Evolutionary conservation across 805 yeast species (phyloP).

Genomic region (Starmerella stigmatis): DNA sequence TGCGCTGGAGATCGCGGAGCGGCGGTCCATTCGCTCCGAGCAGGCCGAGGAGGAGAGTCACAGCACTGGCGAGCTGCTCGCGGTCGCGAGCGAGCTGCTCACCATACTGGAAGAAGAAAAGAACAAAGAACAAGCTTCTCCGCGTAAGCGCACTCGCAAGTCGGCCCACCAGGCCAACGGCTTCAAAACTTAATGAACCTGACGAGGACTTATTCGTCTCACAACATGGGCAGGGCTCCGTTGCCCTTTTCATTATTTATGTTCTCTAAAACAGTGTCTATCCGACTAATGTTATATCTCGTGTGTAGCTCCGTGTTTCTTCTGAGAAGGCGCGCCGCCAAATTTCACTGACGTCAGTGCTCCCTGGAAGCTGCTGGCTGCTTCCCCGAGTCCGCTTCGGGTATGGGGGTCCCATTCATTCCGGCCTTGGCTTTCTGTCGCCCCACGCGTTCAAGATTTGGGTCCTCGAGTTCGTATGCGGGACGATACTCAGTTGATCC

Average conservation of each 20-base stretch:
- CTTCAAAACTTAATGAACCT: too few relatives aligned
- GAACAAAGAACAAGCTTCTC: not conserved
- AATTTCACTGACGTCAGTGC: too few relatives aligned
- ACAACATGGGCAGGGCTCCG: too few relatives aligned
- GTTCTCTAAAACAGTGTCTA: too few relatives aligned
- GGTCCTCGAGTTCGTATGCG: slow-evolving; percentile 37
- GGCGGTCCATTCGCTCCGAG: slow-evolving; percentile 12
- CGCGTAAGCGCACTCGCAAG: not conserved
- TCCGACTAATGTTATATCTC: too few relatives aligned
- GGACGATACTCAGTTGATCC: slow-evolving; percentile 42
- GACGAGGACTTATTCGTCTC: too few relatives aligned
- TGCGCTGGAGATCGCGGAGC: slow-evolving; percentile 27
- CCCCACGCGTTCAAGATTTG: slow-evolving; percentile 48
- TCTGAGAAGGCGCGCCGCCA: too few relatives aligned
- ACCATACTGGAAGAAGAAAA: not conserved
- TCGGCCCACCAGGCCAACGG: too few relatives aligned
- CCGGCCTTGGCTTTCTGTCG: slow-evolving; percentile 17
- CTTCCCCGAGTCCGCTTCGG: too few relatives aligned
- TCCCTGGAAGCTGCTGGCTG: too few relatives aligned
- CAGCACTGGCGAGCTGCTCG: slow-evolving; percentile 9
- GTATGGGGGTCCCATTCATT: not conserved
- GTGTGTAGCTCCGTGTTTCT: too few relatives aligned
- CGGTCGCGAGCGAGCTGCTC: slow-evolving; percentile 2
- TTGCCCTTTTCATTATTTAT: too few relatives aligned
- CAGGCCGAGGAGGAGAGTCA: slow-evolving; percentile 9